A percentile compares a stretch with the other conserved stretches of the same genome.
Conservation (phyloP, 1,284 basidiomycete genomes). For the Rugosomyces carneus region DNA sequence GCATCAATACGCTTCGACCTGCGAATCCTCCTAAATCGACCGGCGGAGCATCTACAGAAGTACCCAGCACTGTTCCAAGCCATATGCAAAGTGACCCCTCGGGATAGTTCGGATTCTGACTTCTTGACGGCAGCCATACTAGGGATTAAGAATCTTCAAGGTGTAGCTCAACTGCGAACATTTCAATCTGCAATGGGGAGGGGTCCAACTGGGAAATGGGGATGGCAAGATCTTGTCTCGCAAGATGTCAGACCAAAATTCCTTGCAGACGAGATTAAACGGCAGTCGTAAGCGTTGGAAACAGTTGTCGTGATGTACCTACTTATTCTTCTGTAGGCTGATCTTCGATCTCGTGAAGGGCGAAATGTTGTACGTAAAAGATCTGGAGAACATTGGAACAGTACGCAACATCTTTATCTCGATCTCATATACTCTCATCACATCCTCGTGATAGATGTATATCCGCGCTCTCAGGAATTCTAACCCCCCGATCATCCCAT, state of each 20-base stretch:
- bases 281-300: slow-evolving; percentile 71
- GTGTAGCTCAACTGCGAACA: slow-evolving; percentile 72
- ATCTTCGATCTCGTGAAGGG: slow-evolving; percentile 96
- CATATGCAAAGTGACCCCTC: slow-evolving; percentile 74
- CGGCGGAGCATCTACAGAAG: slow-evolving; percentile 84
- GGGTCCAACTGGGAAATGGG: slow-evolving; percentile 68
- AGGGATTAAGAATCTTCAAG: slow-evolving; percentile 73
- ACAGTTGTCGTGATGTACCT: neutral
- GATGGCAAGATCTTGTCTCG: slow-evolving; percentile 86
- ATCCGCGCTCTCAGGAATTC: slow-evolving; percentile 69
- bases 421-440: neutral
- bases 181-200: slow-evolving; percentile 84
- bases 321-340: slow-evolving; percentile 41
- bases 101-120: slow-evolving; percentile 75
- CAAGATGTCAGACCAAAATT: slow-evolving; percentile 59
- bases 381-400: slow-evolving; percentile 83
- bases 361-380: slow-evolving; percentile 93
- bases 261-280: slow-evolving; percentile 72
- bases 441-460: slow-evolving; percentile 54
- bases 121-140: slow-evolving; percentile 72
- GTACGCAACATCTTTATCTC: slow-evolving; percentile 34
- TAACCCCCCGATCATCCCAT: slow-evolving; percentile 73
- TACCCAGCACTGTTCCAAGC: slow-evolving; percentile 87
- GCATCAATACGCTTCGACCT: slow-evolving; percentile 79
- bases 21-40: slow-evolving; percentile 82